Evolutionary conservation across 1,284 basidiomycete genomes (phyloP), one percentile per base, ranked within the genome.

Genomic region (Tilletia setariae): DNA sequence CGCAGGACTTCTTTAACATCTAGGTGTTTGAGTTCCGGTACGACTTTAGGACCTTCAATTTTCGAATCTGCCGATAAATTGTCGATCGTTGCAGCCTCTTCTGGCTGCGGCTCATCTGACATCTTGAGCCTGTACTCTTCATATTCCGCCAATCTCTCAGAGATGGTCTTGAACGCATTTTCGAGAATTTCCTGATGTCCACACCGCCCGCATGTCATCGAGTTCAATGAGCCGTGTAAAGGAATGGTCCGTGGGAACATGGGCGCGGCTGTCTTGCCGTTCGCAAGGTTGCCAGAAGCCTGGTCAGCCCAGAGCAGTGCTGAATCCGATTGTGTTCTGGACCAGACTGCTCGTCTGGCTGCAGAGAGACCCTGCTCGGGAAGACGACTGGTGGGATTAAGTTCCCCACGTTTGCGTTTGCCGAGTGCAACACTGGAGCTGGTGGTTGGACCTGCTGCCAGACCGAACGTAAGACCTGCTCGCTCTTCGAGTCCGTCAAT

Each of bases 401-500:
- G 7, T 15, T 44, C 62, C 9, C 28, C 47, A 2, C 75, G 44
- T 67, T 78, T 79, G 46, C 76, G 66, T 59, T 77, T 78, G 35
- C 75, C 76, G 25, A 77, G 63, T 0, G 73, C 73, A 25, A n/a
- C 56, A 49, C 49, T 56, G 61, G 32, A 46, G 0, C 23, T 11
- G 53, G 25, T 49, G 47, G n/a, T 67, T 47, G 71, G 68, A 15
- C 79, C 79, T 28, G 23, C 28, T 8, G 28, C 32, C 2, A 82
- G 71, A 7, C 82, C 82, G 49, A 97, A 81, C 16, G 76, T 71
- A 25, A 83, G 86, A 0, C 94, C 94, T 1, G 88, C 88, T 67
- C 87, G 86, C 75, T 90, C 89, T 82, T 97, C 94, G 23, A 97
- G 85, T 6, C 92, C 93, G 83, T 97, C 94, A 64, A 97, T 94